Percentiles rank a stretch among this genome's conserved stretches.
Evolutionary conservation across 176 grass and related monocot species (phyloP).

Genomic region (Carex cristatella): DNA sequence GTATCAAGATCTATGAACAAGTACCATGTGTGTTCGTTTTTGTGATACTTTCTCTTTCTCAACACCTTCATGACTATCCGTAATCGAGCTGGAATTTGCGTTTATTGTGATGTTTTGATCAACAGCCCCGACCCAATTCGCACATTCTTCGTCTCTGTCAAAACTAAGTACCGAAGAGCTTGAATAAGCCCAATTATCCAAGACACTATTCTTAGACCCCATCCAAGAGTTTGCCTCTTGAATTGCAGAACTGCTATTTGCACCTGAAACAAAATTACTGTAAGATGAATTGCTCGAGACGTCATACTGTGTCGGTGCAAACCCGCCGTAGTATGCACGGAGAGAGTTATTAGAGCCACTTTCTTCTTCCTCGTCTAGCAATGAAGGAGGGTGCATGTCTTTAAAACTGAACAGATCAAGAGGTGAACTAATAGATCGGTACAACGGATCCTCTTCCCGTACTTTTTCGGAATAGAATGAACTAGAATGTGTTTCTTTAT

Average conservation of each 20-base stretch:
- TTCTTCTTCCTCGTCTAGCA: slow-evolving; percentile 25
- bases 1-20: neutral
- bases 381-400: neutral
- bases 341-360: slow-evolving; percentile 16
- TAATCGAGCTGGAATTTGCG: slow-evolving; percentile 25
- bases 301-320: slow-evolving; percentile 34
- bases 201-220: neutral
- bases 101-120: slow-evolving; percentile 24
- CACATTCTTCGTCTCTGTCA: slow-evolving; percentile 54
- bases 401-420: slow-evolving; percentile 58
- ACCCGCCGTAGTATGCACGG: slow-evolving; percentile 20
- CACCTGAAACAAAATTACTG: slow-evolving; percentile 20
- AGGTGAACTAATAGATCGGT: slow-evolving; percentile 26
- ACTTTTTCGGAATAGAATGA: slow-evolving; percentile 22
- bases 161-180: slow-evolving; percentile 89
- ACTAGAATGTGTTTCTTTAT: slow-evolving; percentile 23
- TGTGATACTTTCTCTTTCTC: slow-evolving; percentile 29
- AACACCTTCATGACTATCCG: slow-evolving; percentile 35
- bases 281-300: slow-evolving; percentile 23
- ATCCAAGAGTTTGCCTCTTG: slow-evolving; percentile 32
- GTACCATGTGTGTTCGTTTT: slow-evolving; percentile 45
- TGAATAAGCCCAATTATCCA: slow-evolving; percentile 42
- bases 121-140: slow-evolving; percentile 49
- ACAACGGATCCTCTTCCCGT: neutral
- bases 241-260: neutral